A percentile compares a stretch with the other conserved stretches of the same genome.
phyloP scores from a whole-genome alignment of 192 early-diverging fungal genomes.

The Backusella westeae region DNA sequence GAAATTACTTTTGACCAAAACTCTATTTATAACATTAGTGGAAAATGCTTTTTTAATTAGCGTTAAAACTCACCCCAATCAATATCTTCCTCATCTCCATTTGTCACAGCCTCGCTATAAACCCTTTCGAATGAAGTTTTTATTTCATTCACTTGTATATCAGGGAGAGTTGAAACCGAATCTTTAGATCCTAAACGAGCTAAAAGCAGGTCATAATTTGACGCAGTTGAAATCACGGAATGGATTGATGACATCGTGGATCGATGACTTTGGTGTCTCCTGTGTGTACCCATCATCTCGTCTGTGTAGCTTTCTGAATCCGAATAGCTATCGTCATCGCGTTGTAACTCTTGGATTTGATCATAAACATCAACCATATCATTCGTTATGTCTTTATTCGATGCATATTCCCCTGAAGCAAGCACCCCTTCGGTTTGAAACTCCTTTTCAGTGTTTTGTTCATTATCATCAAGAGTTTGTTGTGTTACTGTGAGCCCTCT shows the following conservation, averaged over 20 bases:
- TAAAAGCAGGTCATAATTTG: constrained; percentile 59
- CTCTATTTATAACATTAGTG: constrained; percentile 44
- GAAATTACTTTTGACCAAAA: constrained; percentile 93
- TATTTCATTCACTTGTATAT: constrained; percentile 43
- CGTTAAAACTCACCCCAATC: constrained; percentile 67
- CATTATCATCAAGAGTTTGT: background rate
- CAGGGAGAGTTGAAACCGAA: background rate
- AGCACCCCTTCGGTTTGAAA: constrained; percentile 5
- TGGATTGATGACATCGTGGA: constrained; percentile 19
- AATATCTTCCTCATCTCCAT: constrained; percentile 45
- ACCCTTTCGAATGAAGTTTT: constrained; percentile 43
- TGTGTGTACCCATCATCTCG: background rate
- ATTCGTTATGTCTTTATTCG: background rate
- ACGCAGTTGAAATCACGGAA: constrained; percentile 17
- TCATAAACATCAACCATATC: background rate
- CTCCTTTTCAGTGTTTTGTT: background rate
- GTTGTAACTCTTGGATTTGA: background rate
- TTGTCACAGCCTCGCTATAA: constrained; percentile 31
- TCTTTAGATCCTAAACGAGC: constrained; percentile 68
- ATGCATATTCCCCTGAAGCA: background rate
- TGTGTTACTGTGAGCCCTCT: background rate
- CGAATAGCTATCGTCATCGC: background rate
- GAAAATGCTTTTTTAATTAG: background rate
- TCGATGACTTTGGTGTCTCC: constrained; percentile 13
- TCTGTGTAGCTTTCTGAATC: constrained; percentile 6